A percentile compares a stretch with the other conserved stretches of the same genome.
phyloP scores from a whole-genome alignment of 805 yeast genomes.

The Clavispora santaluciae region DNA sequence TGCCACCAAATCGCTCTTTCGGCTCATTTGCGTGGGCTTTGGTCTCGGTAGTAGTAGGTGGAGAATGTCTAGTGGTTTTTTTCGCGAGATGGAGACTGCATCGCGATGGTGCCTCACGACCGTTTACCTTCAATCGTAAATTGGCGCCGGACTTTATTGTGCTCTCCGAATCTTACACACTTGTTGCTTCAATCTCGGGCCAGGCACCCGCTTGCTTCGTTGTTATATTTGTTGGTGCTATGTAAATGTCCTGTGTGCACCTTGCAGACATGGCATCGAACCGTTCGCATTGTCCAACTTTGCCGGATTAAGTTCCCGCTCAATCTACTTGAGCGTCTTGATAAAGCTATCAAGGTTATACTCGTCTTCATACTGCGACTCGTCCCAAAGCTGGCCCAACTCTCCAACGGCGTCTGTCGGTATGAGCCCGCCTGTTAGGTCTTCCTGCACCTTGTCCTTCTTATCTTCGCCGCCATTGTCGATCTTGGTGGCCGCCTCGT shows the following conservation, averaged over 20 bases:
- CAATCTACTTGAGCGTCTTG: slow-evolving; percentile 55
- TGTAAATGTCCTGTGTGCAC: neutral
- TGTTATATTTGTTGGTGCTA: neutral
- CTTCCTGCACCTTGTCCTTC: slow-evolving; percentile 42
- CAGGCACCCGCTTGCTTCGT: no score
- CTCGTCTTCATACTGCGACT: slow-evolving; percentile 93
- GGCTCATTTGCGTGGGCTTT: neutral
- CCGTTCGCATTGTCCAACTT: no score
- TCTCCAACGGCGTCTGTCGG: slow-evolving; percentile 87
- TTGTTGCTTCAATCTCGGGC: no score
- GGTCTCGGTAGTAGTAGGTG: neutral
- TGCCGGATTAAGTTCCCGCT: no score
- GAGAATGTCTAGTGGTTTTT: neutral
- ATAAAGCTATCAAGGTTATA: slow-evolving; percentile 91
- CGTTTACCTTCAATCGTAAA: no score
- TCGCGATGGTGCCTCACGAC: no score
- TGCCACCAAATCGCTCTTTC: slow-evolving; percentile 1
- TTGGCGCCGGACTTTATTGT: no score
- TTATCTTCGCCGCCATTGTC: slow-evolving; percentile 30
- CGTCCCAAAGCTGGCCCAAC: slow-evolving; percentile 93
- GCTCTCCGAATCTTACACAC: no score
- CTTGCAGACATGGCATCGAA: no score
- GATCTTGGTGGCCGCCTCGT: slow-evolving; percentile 41
- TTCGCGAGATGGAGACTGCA: slow-evolving; percentile 1
- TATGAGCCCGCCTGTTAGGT: slow-evolving; percentile 65